phyloP scores from a whole-genome alignment of 1,139 yeast species.

The Insectozyma bohioensis region DNA sequence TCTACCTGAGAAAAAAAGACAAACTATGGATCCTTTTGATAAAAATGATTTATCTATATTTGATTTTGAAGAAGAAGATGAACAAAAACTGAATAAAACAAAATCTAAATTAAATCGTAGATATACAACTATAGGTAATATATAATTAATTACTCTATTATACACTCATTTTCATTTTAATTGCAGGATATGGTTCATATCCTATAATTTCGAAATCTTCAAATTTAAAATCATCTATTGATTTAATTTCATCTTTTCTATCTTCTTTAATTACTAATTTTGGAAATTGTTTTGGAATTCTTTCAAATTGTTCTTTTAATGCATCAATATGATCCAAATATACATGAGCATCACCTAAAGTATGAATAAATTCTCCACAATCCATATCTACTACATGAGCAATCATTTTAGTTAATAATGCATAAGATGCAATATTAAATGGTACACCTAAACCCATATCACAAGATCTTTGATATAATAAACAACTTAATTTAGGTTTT shows the following conservation, averaged over 20 bases:
- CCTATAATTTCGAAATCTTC: slow-evolving; percentile 83
- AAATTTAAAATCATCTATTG: slow-evolving; percentile 82
- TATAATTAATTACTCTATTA: slow-evolving; percentile 16
- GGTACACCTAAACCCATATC: slow-evolving; percentile 99
- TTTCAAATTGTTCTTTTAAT: slow-evolving; percentile 67
- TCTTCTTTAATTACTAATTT: slow-evolving; percentile 66
- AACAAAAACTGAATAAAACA: slow-evolving; percentile 4
- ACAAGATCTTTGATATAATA: slow-evolving; percentile 94
- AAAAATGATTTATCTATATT: slow-evolving; percentile 24
- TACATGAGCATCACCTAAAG: slow-evolving; percentile 96
- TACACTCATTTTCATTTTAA: slow-evolving; percentile 83
- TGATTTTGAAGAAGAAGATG: slow-evolving; percentile 25
- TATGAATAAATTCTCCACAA: slow-evolving; percentile 92
- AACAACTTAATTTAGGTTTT: slow-evolving; percentile 76
- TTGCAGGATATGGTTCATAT: slow-evolving; percentile 79
- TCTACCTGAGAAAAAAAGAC: slow-evolving; percentile 5
- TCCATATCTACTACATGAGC: slow-evolving; percentile 94
- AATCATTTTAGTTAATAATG: slow-evolving; percentile 87
- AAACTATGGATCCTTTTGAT: slow-evolving; percentile 6
- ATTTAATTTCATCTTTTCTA: slow-evolving; percentile 42
- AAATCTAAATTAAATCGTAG: slow-evolving; percentile 13
- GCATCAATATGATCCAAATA: slow-evolving; percentile 93
- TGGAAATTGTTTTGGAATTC: slow-evolving; percentile 82
- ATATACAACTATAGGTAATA: slow-evolving; percentile 13
- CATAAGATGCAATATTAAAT: slow-evolving; percentile 94